Conservation (phyloP, 768 basidiomycete species). For the Cystobasidium tubakii region DNA sequence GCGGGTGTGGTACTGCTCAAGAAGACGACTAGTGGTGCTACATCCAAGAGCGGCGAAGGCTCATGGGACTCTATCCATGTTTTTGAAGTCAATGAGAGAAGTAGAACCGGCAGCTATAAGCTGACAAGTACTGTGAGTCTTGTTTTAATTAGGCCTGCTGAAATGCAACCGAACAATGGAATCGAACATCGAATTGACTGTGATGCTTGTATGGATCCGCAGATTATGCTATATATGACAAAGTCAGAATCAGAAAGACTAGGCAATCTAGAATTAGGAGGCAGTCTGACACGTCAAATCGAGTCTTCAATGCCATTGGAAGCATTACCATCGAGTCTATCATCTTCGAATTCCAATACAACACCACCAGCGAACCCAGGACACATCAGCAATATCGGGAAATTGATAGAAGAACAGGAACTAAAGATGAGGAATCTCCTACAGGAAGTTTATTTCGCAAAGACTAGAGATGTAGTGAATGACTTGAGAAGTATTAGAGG, state of each 20-base stretch:
- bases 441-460: conserved; percentile 46
- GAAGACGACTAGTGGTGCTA: conserved; percentile 54
- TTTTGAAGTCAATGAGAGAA: conserved; percentile 82
- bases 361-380: conserved; percentile 8
- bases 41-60: neutral
- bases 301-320: conserved; percentile 42
- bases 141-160: neutral
- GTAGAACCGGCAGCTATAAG: conserved; percentile 92
- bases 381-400: conserved; percentile 89
- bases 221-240: conserved; percentile 79
- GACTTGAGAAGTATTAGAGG: conserved; percentile 84
- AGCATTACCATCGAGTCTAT: conserved; percentile 43
- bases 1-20: conserved; percentile 94
- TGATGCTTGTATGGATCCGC: neutral
- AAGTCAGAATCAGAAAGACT: conserved; percentile 52
- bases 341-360: conserved; percentile 49
- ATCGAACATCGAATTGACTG: too few species aligned
- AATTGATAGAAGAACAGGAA: conserved; percentile 97
- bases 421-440: conserved; percentile 96
- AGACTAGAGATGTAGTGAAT: conserved; percentile 83
- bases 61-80: conserved; percentile 98
- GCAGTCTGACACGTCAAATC: conserved; percentile 77
- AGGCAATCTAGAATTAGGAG: conserved; percentile 77
- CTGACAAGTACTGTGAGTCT: conserved; percentile 70
- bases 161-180: too few species aligned